Base-by-base conservation (phyloP, 1,139 yeast species). In the Casaregolazyma lundiana region DNA sequence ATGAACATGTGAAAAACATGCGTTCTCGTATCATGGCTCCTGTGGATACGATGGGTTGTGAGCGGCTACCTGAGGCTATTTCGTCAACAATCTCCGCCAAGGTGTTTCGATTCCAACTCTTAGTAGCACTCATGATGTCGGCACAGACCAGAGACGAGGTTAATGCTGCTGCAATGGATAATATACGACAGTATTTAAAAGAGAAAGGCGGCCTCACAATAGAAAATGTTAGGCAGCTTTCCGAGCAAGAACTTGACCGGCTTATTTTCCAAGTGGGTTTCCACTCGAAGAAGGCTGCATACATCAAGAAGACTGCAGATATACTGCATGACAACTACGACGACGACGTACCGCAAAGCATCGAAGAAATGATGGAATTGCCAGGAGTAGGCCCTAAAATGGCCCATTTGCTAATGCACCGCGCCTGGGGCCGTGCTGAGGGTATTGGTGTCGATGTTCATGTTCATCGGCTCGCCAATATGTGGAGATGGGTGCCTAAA, bases 381-480 rank as follows among this genome's bases (percentile, higher is more conserved):
- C 97, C 97, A 0, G 98, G 98, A 0, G 95, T 90, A 1, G 98
- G 98, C 0, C 96, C 96, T 8, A 90, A 90, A 62, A 90, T 90
- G 97, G 96, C 95, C 0, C 84, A 78, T 62, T 66, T 90, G 30
- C 72, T 90, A 2, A 68, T 88, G 53, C 96, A 88, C 57, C 76
- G 80, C 37, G 96, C 94, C 0, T 89, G 96, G 96, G 69, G 70
- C 13, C 69, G 73, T 34, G 81, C 75, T 44, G 70, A 71, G 24
- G 97, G 97, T 0, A 87, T 90, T 21, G 97, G 97, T 11, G 97
- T 90, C 6, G 98, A 90, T 63, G 95, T 89, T 2, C 98, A 90
- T 64, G 79, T 90, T 43, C 94, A 87, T 59, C 69, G 98, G 47
- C 69, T 90, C 47, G 80, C 92, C 0, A 81, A 78, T 51, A 75